Evolutionary conservation across 768 basidiomycete species (phyloP), one percentile per base, ranked within the genome.

Genomic region (Cyclocybe aegerita): DNA sequence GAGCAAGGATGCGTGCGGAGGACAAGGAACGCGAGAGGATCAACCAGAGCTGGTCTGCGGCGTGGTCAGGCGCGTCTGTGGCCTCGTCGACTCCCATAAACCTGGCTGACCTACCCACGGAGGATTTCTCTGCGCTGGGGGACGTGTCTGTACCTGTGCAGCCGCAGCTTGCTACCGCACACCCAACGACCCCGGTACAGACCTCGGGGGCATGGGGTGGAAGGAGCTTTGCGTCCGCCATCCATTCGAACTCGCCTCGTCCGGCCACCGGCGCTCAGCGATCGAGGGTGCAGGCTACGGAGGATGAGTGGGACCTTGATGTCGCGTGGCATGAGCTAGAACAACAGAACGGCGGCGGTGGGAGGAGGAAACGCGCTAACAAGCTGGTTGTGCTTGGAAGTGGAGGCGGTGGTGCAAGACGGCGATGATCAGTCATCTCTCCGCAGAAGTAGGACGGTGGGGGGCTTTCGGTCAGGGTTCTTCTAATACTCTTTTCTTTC

Each of bases 301-400:
- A 75, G 52, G 87, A 88, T 55, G 88, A 86, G 53, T 89, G 83
- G 85, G 88, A 90, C 59, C 67, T 91, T 39, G 90, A 90, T 57
- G 76, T 76, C 39, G 86, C 86, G 16, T 92, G 88, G 85, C 85
- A 90, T 61, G 91, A 92, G 60, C 71, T 93, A 16, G 88, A 92
- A 68, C 77, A 81, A 58, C 69, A 74, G 50, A 70, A 65, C 29
- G 60, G 61, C 9, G 71, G 75, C 12, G 75, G 76, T 33, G 77
- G 75, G 29, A 72, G 83, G 58, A 84, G 80, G 74, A 86, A 83
- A 70, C 74, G 79, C 48, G 73, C 77, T 49, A 78, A 76, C 54
- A 83, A 77, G 57, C 69, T 90, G 52, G 84, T 92, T n/a, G 77
- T 92, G 2, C 72, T 91, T 7, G 86, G 89, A 0, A 75, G 86